Percentiles rank a stretch among this genome's conserved stretches.
These are phyloP conservation scores for Tricholoma hemisulphureum DNA, from an alignment of 768 basidiomycete genomes.

Conservation along the genomic window DNA sequence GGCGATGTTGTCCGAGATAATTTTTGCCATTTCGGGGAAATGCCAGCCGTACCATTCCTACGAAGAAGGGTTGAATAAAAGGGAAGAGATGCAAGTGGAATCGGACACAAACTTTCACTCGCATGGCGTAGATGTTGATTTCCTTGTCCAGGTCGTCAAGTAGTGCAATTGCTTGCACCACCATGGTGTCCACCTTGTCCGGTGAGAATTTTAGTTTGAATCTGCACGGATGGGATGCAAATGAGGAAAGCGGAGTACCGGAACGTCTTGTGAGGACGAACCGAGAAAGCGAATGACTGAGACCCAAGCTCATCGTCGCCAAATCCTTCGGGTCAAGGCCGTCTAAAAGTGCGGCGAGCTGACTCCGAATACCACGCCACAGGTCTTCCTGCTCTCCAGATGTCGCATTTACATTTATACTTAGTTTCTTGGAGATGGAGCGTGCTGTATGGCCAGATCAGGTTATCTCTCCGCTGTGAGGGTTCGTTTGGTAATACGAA, in stretches of 20 bases:
- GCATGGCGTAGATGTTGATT: slow-evolving; percentile 99
- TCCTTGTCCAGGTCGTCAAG: slow-evolving; percentile 99
- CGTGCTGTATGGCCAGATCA: slow-evolving; percentile 46
- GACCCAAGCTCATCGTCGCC: slow-evolving; percentile 95
- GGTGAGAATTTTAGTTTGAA: slow-evolving; percentile 99
- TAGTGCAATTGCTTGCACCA: slow-evolving; percentile 96
- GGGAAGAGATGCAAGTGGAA: neutral
- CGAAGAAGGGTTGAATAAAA: neutral
- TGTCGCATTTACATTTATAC: slow-evolving; percentile 77
- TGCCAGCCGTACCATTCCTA: slow-evolving; percentile 99
- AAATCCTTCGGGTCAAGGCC: slow-evolving; percentile 92
- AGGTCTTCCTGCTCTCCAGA: slow-evolving; percentile 66
- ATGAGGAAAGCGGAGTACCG: neutral
- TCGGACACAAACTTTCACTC: slow-evolving; percentile 79
- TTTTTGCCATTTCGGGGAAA: slow-evolving; percentile 99
- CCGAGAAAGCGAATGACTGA: slow-evolving; percentile 96
- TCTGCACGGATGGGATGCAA: slow-evolving; percentile 37
- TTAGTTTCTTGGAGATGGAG: slow-evolving; percentile 91
- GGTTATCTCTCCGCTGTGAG: neutral
- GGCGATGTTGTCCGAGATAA: slow-evolving; percentile 94
- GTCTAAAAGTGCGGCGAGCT: slow-evolving; percentile 82
- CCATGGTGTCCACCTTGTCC: slow-evolving; percentile 99
- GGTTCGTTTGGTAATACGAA: slow-evolving; percentile 35
- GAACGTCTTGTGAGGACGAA: slow-evolving; percentile 30
- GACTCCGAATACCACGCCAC: slow-evolving; percentile 93